Base-by-base conservation (phyloP, 192 early-diverging fungal genomes). In the Phlyctochytrium arcticum region DNA sequence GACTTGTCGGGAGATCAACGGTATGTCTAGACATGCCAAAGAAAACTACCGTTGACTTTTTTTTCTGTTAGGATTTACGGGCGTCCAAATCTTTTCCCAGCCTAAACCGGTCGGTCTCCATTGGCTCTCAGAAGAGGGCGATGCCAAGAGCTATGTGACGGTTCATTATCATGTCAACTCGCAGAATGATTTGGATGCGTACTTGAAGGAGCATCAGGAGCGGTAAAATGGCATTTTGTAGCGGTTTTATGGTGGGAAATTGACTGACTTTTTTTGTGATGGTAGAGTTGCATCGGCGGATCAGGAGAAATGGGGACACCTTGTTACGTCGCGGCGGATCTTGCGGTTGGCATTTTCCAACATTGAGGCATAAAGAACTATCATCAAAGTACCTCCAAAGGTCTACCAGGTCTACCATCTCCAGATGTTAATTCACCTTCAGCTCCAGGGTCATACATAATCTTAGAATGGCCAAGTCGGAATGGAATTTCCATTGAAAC, bases 101-200 rank as follows among this genome's bases (percentile, higher is more conserved):
- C 77, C 77, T 3, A 79, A 79, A 47, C 77, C 77, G 32, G 67
- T 55, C 8, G 77, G 77, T 0, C 62, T 79, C n/a, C 66, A 75
- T 51, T 79, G 77, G 77, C 56, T 79, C 27, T 59, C 53, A 26
- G 77, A 79, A 32, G 77, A 79, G 47, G 77, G 77, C 32, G 73
- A 65, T 30, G 32, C 50, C 15, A 79, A 79, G 69, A 69, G 71
- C 6, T 79, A 79, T 66, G 33, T 73, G 21, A 68, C 71, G 15
- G 73, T 79, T 7, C 77, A 79, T 51, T 79, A 79, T 47, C 77
- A 75, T 57, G 74, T 79, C 49, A 70, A 59, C 5, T 64, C 59
- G 15, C 69, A 74, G 57, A 29, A 48, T 15, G 60, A 79, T 47
- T 63, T 79, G 19, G 66, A 79, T 48, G 26, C 23, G 35, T 79